Evolutionary conservation across 2,329 filamentous ascomycete genomes (phyloP).

Genomic region (Colletotrichum magnum): DNA sequence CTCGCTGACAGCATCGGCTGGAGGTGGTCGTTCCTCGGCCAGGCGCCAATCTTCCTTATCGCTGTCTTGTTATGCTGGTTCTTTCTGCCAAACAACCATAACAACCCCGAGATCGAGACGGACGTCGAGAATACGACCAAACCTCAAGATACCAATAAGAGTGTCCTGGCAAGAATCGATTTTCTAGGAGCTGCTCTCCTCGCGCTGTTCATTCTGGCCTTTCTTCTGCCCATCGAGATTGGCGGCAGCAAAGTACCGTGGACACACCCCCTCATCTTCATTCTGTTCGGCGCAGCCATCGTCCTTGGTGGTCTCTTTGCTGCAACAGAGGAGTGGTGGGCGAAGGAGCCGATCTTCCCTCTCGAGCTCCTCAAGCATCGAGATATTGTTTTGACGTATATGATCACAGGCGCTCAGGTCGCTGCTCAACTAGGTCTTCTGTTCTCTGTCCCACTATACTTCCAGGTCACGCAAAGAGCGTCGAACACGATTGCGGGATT

Average conservation of each 20-base stretch:
- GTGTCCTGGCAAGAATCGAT: conserved; percentile 63
- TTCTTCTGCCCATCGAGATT: conserved; percentile 68
- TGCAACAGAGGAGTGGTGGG: conserved; percentile 46
- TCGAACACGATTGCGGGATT: conserved; percentile 71
- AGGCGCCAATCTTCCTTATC: conserved; percentile 70
- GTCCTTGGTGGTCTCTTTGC: conserved; percentile 33
- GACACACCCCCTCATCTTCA: conserved; percentile 62
- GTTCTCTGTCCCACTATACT: conserved; percentile 78
- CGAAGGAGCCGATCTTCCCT: conserved; percentile 71
- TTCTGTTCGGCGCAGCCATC: conserved; percentile 51
- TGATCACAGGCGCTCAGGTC: conserved; percentile 66
- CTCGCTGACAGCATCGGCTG: conserved; percentile 76
- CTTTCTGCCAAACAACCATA: conserved; percentile 60
- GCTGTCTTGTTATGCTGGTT: conserved; percentile 67
- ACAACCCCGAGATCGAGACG: background rate
- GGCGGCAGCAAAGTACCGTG: conserved; percentile 70
- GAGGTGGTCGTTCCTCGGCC: conserved; percentile 76
- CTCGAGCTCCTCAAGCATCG: conserved; percentile 65
- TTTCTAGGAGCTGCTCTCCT: conserved; percentile 69
- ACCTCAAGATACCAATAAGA: conserved; percentile 42
- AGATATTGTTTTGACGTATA: conserved; percentile 67
- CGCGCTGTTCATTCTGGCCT: conserved; percentile 69
- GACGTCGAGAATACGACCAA: conserved; percentile 4
- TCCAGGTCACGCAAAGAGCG: conserved; percentile 72
- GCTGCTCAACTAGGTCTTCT: conserved; percentile 68